Evolutionary conservation across 78 protist species (phyloP), one percentile per base, ranked within the genome.

Genomic region (Isochrysis galbana): DNA sequence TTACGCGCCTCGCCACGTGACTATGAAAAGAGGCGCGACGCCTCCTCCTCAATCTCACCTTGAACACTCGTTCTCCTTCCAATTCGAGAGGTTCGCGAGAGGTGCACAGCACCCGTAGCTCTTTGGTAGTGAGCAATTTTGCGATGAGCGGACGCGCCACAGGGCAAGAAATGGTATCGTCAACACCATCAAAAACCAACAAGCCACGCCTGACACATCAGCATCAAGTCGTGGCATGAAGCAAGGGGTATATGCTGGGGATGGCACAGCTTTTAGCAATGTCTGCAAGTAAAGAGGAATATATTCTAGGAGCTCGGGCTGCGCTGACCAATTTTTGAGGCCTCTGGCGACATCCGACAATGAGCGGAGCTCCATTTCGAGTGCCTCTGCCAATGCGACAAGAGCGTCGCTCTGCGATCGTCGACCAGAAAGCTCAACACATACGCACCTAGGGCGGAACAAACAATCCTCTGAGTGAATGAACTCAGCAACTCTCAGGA

Each of bases 61-160:
- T 19, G n/a, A 77, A 1, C 39, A 39, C 38, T 29, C 5, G 47
- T 46, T 77, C 86, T 29, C 5, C 46, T 41, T 51, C 29, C 61
- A 14, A 51, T 51, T 14, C 61, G 61, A 19, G 7, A 10, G 47
- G 86, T 19, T 17, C 11, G 47, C 86, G 45, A 29, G 47, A 1
- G 29, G 86, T 77, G n/a, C 45, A 39, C 25, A 77, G 86, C 86
- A 77, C 86, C 19, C 45, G 86, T 34, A 77, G 86, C 86, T 77
- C 42, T n/a, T 39, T 0, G 0, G 86, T 39, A n/a, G n/a, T 2
- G 34, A 77, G n/a, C 17, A 77, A n/a, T 19, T 17, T 17, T 0
- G 26, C 26, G 86, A 77, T 5, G 25, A 41, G 47, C 47, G 29
- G 47, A 26, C 4, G 29, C 32, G 25, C 34, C 32, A 5, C 46